Evolutionary conservation across 75 land plant species (phyloP), one percentile per base, ranked within the genome.

Genomic region (Azolla pinnata): DNA sequence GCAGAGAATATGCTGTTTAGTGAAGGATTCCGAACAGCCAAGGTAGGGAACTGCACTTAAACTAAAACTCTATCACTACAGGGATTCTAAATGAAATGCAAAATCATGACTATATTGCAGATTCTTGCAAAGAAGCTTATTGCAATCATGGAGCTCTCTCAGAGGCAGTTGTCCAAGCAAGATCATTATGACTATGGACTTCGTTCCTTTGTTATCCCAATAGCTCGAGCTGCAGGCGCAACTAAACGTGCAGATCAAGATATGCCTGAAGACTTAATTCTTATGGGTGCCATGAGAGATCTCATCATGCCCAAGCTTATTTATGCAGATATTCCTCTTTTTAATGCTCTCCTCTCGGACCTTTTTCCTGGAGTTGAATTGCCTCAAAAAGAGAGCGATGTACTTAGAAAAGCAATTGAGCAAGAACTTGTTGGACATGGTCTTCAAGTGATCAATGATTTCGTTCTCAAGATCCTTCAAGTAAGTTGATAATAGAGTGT

Each of bases 1-100:
- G 71, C 71, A 27, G 71, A 69, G 29, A 69, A 69, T 34, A 69
- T 69, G 71, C 71, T 69, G 17, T 69, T 69, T 30, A 69, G 71
- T 42, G 71, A 69, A 29, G 71, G 71, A 2, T 69, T 69, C 42
- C 40, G 52, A 31, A 60, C 49, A 29, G 71, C 71, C 2, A 69
- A 69, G 71, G 71, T 69, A 16, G 2, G n/a, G n/a, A 21, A n/a
- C n/a, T n/a, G n/a, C n/a, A n/a, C n/a, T n/a, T n/a, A n/a, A n/a
- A n/a, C n/a, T n/a, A n/a, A n/a, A n/a, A n/a, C n/a, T n/a, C n/a
- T n/a, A n/a, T n/a, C n/a, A n/a, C n/a, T n/a, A n/a, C n/a, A n/a
- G n/a, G n/a, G n/a, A n/a, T n/a, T n/a, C n/a, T n/a, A n/a, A n/a
- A n/a, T n/a, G n/a, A n/a, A n/a, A n/a, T n/a, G n/a, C n/a, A n/a